Evolutionary conservation across 1,139 yeast species (phyloP).

Genomic region (Groenewaldozyma auringiensis): DNA sequence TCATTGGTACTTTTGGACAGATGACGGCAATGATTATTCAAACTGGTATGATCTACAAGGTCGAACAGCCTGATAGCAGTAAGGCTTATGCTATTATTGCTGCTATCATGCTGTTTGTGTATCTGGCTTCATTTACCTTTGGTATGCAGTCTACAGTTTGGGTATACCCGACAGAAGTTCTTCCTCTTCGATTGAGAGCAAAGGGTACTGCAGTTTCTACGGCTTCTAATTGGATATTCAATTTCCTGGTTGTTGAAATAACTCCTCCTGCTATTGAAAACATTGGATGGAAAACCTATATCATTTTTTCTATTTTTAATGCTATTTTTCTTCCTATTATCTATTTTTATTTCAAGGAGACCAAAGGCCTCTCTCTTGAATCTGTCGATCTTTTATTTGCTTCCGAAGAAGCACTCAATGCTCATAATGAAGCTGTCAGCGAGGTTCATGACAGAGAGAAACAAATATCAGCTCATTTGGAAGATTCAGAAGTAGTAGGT

Average conservation of each 20-base stretch:
- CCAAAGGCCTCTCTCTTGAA: conserved; percentile 34
- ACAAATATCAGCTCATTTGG: neutral
- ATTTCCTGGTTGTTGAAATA: conserved; percentile 33
- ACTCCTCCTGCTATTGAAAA: conserved; percentile 36
- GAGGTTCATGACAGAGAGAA: neutral
- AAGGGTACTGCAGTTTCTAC: conserved; percentile 36
- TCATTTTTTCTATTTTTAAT: conserved; percentile 32
- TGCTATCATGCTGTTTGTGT: conserved; percentile 18
- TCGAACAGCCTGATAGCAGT: conserved; percentile 6
- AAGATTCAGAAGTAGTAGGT: neutral
- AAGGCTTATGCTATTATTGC: conserved; percentile 24
- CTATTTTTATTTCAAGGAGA: conserved; percentile 40
- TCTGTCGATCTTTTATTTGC: conserved; percentile 38
- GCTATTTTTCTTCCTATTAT: conserved; percentile 54
- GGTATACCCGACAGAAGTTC: conserved; percentile 29
- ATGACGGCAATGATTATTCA: conserved; percentile 10
- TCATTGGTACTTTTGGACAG: conserved; percentile 38
- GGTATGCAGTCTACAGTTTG: conserved; percentile 18
- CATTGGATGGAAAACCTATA: conserved; percentile 32
- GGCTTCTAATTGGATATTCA: conserved; percentile 42
- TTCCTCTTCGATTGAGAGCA: conserved; percentile 31
- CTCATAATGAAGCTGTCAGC: conserved; percentile 10
- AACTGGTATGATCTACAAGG: conserved; percentile 14
- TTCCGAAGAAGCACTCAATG: conserved; percentile 9
- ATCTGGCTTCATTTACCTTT: conserved; percentile 20